Percentiles rank a stretch among this genome's conserved stretches.
Evolutionary conservation across 2,329 filamentous ascomycete species (phyloP).

Genomic region (Pochonia chlamydosporia): DNA sequence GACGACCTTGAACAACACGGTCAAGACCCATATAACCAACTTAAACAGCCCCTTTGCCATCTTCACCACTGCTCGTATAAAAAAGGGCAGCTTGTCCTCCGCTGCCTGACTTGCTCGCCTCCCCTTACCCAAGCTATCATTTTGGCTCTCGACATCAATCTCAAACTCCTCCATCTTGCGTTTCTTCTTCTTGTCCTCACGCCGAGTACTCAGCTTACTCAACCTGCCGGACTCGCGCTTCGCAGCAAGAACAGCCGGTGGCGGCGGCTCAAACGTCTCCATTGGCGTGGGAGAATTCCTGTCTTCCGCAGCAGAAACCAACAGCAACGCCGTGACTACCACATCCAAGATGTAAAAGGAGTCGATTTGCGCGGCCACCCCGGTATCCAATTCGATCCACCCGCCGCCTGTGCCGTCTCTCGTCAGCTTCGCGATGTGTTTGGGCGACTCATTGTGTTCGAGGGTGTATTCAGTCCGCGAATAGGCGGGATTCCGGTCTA

Average conservation of each 20-base stretch:
- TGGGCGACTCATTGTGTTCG: slow-evolving; percentile 57
- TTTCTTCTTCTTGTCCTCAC: slow-evolving; percentile 26
- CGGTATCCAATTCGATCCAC: slow-evolving; percentile 56
- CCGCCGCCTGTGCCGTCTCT: slow-evolving; percentile 54
- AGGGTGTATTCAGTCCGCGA: slow-evolving; percentile 58
- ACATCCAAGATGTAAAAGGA: slow-evolving; percentile 59
- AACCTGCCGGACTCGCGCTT: slow-evolving; percentile 15
- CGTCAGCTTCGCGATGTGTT: slow-evolving; percentile 54
- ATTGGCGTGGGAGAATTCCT: slow-evolving; percentile 34
- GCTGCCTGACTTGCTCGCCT: slow-evolving; percentile 31
- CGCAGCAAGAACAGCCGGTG: slow-evolving; percentile 22
- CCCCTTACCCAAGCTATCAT: slow-evolving; percentile 34
- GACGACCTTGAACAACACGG: slow-evolving; percentile 48
- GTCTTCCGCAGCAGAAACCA: slow-evolving; percentile 54
- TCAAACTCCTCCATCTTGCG: slow-evolving; percentile 50
- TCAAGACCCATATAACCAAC: slow-evolving; percentile 52
- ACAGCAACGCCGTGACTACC: slow-evolving; percentile 52
- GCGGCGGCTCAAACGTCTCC: slow-evolving; percentile 56
- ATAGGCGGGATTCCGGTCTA: slow-evolving; percentile 54
- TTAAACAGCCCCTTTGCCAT: slow-evolving; percentile 49
- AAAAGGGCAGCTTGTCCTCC: slow-evolving; percentile 44
- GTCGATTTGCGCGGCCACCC: slow-evolving; percentile 53
- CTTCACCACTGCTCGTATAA: slow-evolving; percentile 43
- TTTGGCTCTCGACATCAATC: slow-evolving; percentile 59
- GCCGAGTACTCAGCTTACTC: slow-evolving; percentile 23